Conservation (phyloP, 108 stramenopile species). For the Cyclotella distinguenda region DNA sequence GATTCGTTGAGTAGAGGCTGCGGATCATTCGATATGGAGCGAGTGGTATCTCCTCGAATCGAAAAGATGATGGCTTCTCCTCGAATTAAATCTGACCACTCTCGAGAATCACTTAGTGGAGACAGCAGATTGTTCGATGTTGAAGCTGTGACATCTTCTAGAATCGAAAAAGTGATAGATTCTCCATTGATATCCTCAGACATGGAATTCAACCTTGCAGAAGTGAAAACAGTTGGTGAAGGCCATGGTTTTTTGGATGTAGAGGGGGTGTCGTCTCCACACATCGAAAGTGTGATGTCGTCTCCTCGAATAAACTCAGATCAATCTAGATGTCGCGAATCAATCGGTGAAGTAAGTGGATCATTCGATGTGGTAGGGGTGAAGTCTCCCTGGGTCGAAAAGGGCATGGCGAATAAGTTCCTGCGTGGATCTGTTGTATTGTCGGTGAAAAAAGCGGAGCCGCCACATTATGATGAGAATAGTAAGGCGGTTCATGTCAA, state of each 20-base stretch:
- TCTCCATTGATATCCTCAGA: too few species aligned
- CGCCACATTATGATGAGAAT: not conserved
- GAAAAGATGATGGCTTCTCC: not conserved
- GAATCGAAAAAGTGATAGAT: not conserved
- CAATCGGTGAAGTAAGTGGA: too few species aligned
- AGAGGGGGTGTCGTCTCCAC: not conserved
- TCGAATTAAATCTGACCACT: too few species aligned
- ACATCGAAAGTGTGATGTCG: not conserved
- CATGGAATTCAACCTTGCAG: too few species aligned
- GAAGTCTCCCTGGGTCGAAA: not conserved
- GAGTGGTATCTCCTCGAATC: not conserved
- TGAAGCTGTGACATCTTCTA: not conserved
- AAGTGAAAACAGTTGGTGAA: too few species aligned
- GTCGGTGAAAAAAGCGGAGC: not conserved
- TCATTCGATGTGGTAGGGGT: too few species aligned
- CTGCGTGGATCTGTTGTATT: slow-evolving; percentile 10
- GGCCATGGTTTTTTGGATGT: too few species aligned
- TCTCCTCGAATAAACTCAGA: not conserved
- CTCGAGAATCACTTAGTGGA: not conserved
- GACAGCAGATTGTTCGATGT: too few species aligned
- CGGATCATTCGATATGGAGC: too few species aligned
- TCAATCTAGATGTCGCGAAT: not conserved
- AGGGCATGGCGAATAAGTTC: not conserved
- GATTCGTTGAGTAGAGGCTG: too few species aligned
- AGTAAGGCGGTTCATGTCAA: not conserved